phyloP scores from a whole-genome alignment of 2,329 filamentous ascomycete genomes.

The Ascochyta clinopodiicola region DNA sequence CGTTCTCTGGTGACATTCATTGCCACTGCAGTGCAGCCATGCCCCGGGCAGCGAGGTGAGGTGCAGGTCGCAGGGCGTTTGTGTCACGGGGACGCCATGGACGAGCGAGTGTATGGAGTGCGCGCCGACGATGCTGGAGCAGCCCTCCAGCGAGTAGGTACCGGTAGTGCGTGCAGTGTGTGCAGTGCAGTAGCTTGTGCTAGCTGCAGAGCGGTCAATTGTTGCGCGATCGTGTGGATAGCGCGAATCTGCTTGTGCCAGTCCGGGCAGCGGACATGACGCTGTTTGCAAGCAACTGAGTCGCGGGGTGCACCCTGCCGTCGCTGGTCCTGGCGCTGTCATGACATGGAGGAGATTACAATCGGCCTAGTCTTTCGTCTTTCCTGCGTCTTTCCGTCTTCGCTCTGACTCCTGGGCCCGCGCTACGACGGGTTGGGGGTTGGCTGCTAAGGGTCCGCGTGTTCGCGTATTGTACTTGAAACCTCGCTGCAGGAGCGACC shows the following conservation, averaged over 20 bases:
- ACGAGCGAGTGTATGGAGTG: constrained; percentile 11
- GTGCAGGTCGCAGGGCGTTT: constrained; percentile 8
- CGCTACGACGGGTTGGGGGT: constrained; percentile 8
- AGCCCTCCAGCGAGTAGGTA: constrained; percentile 3
- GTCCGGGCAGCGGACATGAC: not conserved
- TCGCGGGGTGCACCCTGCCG: constrained; percentile 6
- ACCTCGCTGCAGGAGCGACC: constrained; percentile 24
- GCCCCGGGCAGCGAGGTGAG: constrained; percentile 4
- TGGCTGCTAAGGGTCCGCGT: constrained; percentile 25
- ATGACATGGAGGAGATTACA: constrained; percentile 21
- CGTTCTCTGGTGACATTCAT: constrained; percentile 23
- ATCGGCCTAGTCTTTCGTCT: constrained; percentile 10
- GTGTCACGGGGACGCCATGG: constrained; percentile 7
- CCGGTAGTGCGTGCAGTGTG: no score
- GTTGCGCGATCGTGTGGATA: constrained; percentile 17
- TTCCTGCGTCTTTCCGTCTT: no score
- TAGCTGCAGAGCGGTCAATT: constrained; percentile 15
- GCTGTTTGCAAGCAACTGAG: constrained; percentile 4
- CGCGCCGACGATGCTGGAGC: constrained; percentile 10
- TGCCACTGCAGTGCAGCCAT: constrained; percentile 19
- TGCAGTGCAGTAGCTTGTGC: not conserved
- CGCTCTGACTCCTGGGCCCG: constrained; percentile 4
- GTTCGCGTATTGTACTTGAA: constrained; percentile 35
- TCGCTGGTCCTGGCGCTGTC: not conserved
- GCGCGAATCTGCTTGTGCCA: constrained; percentile 7